Percentiles rank a stretch among this genome's conserved stretches.
Conservation (phyloP, 2,329 filamentous ascomycete species). For the Colletotrichum scovillei region DNA sequence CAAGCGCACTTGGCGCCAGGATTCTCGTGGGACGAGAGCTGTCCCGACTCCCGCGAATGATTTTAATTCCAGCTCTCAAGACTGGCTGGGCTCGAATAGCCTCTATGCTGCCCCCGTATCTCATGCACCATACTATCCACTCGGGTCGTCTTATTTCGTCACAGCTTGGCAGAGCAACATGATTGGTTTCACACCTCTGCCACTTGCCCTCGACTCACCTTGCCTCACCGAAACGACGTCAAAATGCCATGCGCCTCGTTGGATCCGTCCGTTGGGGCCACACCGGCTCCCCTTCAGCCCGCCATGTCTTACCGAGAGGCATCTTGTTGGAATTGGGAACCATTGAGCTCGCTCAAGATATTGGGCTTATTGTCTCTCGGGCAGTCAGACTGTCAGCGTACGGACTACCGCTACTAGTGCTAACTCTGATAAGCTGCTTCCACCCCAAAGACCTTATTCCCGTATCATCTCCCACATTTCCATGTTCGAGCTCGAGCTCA, state of each 20-base stretch:
- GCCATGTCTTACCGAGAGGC: slow-evolving; percentile 23
- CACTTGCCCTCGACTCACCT: not conserved
- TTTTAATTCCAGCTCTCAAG: not conserved
- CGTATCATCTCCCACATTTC: slow-evolving; percentile 9
- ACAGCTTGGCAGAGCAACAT: not conserved
- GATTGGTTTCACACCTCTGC: not conserved
- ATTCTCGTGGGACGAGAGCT: not conserved
- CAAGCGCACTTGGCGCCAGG: not conserved
- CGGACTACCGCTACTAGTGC: no score
- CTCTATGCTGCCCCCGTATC: not conserved
- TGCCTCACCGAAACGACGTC: slow-evolving; percentile 6
- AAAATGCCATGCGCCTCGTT: not conserved
- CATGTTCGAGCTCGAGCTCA: not conserved
- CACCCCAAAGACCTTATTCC: not conserved
- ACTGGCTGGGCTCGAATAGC: not conserved
- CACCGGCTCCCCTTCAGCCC: not conserved
- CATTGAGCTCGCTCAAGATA: not conserved
- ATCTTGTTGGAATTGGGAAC: slow-evolving; percentile 21
- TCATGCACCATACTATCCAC: not conserved
- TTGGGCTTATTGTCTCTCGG: slow-evolving; percentile 19
- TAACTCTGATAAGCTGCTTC: no score
- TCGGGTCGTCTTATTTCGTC: not conserved
- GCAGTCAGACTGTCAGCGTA: not conserved
- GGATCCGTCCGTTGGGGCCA: slow-evolving; percentile 8
- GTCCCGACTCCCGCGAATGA: not conserved